These are phyloP conservation scores for Blastocystis hominis DNA, from an alignment of 352 stramenopile species.

Conservation along the genomic window DNA sequence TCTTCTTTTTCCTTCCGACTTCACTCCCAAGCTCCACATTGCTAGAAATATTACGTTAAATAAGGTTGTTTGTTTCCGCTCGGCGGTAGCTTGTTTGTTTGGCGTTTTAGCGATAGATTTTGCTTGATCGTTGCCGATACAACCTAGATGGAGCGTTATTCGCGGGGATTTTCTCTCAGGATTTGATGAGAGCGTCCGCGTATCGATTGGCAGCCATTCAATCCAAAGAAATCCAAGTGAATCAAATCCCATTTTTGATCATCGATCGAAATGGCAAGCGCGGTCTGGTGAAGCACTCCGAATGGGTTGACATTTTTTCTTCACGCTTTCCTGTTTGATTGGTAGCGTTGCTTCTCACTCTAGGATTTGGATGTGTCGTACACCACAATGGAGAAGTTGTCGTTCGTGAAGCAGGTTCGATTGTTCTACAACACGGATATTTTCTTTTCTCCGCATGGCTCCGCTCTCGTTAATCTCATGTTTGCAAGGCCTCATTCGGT, in stretches of 20 bases:
- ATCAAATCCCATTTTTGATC: background rate
- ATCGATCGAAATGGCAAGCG: background rate
- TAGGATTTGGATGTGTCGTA: background rate
- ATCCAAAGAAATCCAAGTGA: background rate
- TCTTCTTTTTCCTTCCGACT: conserved; percentile 6
- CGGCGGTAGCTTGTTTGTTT: background rate
- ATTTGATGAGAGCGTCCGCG: conserved; percentile 23
- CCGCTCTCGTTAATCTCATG: conserved; percentile 11
- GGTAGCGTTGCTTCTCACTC: background rate
- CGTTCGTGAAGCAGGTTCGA: background rate
- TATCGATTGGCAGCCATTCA: background rate
- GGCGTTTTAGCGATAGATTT: background rate
- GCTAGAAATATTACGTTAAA: background rate
- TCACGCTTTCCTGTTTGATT: no score
- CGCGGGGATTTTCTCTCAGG: background rate
- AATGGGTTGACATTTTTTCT: background rate
- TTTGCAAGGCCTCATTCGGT: background rate
- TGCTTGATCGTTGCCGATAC: background rate
- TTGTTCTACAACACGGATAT: conserved; percentile 45
- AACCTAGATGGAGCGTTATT: conserved; percentile 23
- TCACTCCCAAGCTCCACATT: background rate
- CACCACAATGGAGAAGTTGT: background rate
- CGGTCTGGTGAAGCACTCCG: background rate
- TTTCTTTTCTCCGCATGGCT: background rate
- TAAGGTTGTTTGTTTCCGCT: background rate